Evolutionary conservation across 1,139 yeast genomes (phyloP).

Genomic region (Candida sp.): DNA sequence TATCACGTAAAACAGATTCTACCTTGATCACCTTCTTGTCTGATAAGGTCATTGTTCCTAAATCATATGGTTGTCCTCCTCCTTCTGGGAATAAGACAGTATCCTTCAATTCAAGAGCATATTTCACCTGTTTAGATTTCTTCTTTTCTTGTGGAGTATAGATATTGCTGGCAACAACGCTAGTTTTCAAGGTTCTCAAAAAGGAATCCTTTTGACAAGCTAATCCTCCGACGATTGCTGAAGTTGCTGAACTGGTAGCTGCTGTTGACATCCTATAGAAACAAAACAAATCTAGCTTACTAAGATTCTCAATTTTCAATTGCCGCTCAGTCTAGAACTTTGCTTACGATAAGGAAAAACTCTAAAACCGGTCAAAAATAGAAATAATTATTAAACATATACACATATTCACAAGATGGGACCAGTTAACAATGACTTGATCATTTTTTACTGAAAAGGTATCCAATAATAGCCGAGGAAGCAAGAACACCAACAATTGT

Average conservation of each 20-base stretch:
- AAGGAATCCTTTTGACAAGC: conserved; percentile 83
- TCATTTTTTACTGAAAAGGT: conserved; percentile 30
- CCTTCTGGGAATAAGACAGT: conserved; percentile 87
- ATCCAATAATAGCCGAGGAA: conserved; percentile 53
- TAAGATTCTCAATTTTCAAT: no score
- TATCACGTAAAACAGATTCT: conserved; percentile 57
- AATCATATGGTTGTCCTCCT: conserved; percentile 86
- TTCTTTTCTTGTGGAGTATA: conserved; percentile 37
- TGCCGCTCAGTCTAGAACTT: no score
- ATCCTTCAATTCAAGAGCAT: conserved; percentile 70
- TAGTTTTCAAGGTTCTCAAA: conserved; percentile 54
- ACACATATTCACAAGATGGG: background rate
- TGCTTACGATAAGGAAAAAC: no score
- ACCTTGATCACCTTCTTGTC: conserved; percentile 40
- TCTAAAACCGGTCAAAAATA: no score
- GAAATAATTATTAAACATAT: background rate
- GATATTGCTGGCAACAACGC: conserved; percentile 58
- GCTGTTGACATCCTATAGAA: background rate
- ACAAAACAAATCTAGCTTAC: no score
- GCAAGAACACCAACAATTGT: conserved; percentile 64
- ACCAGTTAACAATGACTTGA: background rate
- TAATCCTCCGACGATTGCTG: conserved; percentile 72
- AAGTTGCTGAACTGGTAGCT: conserved; percentile 14
- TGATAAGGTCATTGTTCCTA: conserved; percentile 40
- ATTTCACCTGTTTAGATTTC: conserved; percentile 22